A percentile compares a stretch with the other conserved stretches of the same genome.
Evolutionary conservation across 2,329 filamentous ascomycete species (phyloP).

Genomic region (Exophiala oligosperma): DNA sequence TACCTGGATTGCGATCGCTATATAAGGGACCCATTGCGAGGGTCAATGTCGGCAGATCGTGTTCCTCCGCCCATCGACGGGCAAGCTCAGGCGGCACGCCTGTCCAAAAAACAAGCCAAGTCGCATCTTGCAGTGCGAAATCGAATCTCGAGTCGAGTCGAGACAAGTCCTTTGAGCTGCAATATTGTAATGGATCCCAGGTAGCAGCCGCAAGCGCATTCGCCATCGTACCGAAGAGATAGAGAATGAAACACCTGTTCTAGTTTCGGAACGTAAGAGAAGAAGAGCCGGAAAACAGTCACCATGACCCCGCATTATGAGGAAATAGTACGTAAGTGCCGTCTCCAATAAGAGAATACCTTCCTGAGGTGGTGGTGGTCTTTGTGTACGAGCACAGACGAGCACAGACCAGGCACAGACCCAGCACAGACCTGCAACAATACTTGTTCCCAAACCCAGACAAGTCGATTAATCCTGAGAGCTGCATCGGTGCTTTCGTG

Average conservation of each 20-base stretch:
- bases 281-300: no score
- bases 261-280: background rate
- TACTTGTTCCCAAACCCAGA: no score
- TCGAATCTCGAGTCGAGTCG: conserved; percentile 9
- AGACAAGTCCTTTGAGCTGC: conserved; percentile 6
- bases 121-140: conserved; percentile 2
- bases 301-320: no score
- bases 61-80: conserved; percentile 23
- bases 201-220: background rate
- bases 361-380: no score
- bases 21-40: conserved; percentile 9
- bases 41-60: background rate
- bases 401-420: no score
- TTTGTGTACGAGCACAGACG: no score
- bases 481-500: no score
- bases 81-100: conserved; percentile 27
- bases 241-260: background rate
- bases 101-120: conserved; percentile 33
- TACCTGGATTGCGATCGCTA: background rate
- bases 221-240: conserved; percentile 1
- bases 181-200: conserved; percentile 9
- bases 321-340: no score
- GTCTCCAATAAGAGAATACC: no score
- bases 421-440: no score
- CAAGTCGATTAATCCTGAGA: no score